Evolutionary conservation across 192 early-diverging fungal species (phyloP).

Genomic region (Rhizoclosmatium globosum): DNA sequence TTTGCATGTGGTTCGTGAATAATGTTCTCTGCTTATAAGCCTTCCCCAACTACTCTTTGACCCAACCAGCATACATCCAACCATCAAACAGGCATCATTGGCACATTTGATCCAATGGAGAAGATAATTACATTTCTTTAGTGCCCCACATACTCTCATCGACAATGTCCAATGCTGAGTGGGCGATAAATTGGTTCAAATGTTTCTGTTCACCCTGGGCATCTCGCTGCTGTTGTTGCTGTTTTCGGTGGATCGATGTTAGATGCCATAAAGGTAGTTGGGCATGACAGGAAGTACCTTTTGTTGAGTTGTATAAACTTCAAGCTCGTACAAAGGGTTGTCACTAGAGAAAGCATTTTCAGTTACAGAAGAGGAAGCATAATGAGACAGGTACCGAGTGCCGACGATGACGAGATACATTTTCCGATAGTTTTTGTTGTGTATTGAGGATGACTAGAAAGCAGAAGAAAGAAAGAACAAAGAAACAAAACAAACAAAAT

Average conservation of each 20-base stretch:
- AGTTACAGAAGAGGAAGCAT: too few relatives aligned
- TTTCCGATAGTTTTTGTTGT: too few relatives aligned
- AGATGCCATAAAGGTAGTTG: background rate
- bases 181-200: conserved; percentile 96
- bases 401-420: too few relatives aligned
- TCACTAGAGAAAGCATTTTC: conserved; percentile 56
- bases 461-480: background rate
- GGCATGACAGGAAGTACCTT: background rate
- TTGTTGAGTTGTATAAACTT: conserved; percentile 58
- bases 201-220: conserved; percentile 80
- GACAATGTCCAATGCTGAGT: conserved; percentile 95
- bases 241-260: background rate
- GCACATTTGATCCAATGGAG: background rate
- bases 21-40: too few relatives aligned
- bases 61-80: too few relatives aligned
- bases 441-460: too few relatives aligned
- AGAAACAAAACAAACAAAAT: background rate
- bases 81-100: too few relatives aligned
- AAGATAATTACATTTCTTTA: conserved; percentile 71
- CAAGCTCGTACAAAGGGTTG: conserved; percentile 95
- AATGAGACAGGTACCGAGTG: too few relatives aligned
- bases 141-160: conserved; percentile 94
- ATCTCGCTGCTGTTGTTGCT: conserved; percentile 9
- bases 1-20: too few relatives aligned
- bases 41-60: too few relatives aligned